These are phyloP conservation scores for Kwoniella heveanensis DNA, from an alignment of 768 basidiomycete genomes.

Conservation along the genomic window DNA sequence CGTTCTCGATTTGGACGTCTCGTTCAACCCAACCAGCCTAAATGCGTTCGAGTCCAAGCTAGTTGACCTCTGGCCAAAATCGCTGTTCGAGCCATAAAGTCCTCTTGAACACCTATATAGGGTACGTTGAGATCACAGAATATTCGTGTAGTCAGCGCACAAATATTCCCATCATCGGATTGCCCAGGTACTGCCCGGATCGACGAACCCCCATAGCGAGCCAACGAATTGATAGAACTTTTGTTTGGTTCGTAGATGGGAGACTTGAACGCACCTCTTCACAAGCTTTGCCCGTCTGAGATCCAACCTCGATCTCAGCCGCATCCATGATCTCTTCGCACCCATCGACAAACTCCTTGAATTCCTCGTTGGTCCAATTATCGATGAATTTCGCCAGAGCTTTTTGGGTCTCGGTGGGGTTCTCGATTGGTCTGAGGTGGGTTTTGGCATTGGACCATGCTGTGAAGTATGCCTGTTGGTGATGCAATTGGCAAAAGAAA, in stretches of 20 bases:
- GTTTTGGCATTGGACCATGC: slow-evolving; percentile 65
- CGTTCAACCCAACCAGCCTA: neutral
- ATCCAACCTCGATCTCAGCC: slow-evolving; percentile 42
- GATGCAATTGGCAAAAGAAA: too few relatives aligned
- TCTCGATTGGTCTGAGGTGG: slow-evolving; percentile 58
- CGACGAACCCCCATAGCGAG: too few relatives aligned
- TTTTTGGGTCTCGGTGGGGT: slow-evolving; percentile 21
- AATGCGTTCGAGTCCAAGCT: neutral
- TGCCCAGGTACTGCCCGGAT: too few relatives aligned
- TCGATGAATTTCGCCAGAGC: slow-evolving; percentile 61
- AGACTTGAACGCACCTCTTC: slow-evolving; percentile 40
- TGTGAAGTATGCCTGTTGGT: slow-evolving; percentile 70
- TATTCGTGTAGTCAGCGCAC: too few relatives aligned
- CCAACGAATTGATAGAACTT: too few relatives aligned
- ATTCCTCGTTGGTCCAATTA: slow-evolving; percentile 64
- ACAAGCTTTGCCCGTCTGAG: slow-evolving; percentile 17
- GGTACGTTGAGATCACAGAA: neutral
- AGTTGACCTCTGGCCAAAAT: slow-evolving; percentile 34
- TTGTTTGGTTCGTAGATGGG: too few relatives aligned
- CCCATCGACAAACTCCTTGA: slow-evolving; percentile 49
- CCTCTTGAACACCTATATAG: slow-evolving; percentile 33
- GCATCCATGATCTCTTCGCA: slow-evolving; percentile 43
- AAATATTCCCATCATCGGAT: too few relatives aligned
- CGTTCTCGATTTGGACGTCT: too few relatives aligned
- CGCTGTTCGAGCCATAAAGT: slow-evolving; percentile 34